These are phyloP conservation scores for Linnemannia schmuckeri DNA, from an alignment of 192 early-diverging fungal genomes.

Conservation along the genomic window DNA sequence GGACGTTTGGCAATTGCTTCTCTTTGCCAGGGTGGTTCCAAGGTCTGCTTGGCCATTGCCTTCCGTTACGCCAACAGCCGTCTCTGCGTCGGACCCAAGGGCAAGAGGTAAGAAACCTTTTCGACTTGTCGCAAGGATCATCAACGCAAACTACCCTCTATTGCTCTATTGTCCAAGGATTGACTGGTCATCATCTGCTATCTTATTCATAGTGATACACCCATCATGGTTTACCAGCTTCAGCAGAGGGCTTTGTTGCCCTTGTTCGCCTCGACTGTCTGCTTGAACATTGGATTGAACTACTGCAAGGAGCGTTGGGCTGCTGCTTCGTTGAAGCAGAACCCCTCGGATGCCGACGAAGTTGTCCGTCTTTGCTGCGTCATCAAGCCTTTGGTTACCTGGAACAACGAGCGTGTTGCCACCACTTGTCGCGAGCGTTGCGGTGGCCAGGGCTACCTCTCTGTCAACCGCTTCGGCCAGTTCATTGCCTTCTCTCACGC, in stretches of 20 bases:
- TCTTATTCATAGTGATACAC: conserved; percentile 63
- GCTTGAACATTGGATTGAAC: conserved; percentile 83
- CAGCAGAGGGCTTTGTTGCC: conserved; percentile 83
- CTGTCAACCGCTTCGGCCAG: conserved; percentile 72
- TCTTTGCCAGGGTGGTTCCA: conserved; percentile 76
- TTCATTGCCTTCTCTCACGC: conserved; percentile 81
- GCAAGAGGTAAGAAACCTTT: conserved; percentile 63
- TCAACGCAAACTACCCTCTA: background rate
- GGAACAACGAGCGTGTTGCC: conserved; percentile 79
- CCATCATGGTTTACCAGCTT: conserved; percentile 81
- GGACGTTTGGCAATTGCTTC: conserved; percentile 79
- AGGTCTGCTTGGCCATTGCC: conserved; percentile 72
- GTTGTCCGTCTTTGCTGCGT: conserved; percentile 81
- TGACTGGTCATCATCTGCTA: background rate
- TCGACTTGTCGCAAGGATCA: background rate
- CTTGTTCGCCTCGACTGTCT: conserved; percentile 72
- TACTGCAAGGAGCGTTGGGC: conserved; percentile 80
- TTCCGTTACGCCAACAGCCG: conserved; percentile 81
- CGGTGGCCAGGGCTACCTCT: conserved; percentile 82
- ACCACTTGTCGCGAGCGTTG: conserved; percentile 80
- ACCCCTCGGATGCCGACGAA: conserved; percentile 65
- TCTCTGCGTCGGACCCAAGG: conserved; percentile 79
- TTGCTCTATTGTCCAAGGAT: background rate
- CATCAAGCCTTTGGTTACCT: conserved; percentile 81
- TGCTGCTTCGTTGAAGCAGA: conserved; percentile 50